Conservation (phyloP, 768 basidiomycete species). For the Suillus ampliporus region DNA sequence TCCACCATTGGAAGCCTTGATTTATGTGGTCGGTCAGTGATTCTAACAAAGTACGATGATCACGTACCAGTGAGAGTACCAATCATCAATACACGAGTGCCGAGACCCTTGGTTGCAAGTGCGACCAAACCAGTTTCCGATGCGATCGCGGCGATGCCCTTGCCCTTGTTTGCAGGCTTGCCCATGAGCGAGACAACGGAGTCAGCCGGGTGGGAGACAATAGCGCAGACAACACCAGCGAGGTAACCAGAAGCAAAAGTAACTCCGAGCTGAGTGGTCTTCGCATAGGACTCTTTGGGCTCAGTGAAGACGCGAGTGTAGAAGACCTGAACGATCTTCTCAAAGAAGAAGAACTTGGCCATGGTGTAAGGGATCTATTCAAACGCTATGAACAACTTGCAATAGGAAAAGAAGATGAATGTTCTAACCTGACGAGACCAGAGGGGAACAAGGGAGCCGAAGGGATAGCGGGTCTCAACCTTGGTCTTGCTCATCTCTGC, state of each 20-base stretch:
- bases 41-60: neutral
- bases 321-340: constrained; percentile 86
- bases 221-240: constrained; percentile 93
- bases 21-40: constrained; percentile 4
- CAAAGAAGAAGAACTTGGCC: constrained; percentile 99
- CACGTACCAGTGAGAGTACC: constrained; percentile 55
- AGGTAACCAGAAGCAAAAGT: constrained; percentile 93
- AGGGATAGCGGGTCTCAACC: constrained; percentile 80
- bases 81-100: constrained; percentile 88
- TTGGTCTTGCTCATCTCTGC: constrained; percentile 68
- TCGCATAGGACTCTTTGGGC: constrained; percentile 79
- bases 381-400: neutral
- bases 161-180: constrained; percentile 86
- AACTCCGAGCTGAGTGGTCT: constrained; percentile 85
- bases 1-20: constrained; percentile 92
- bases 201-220: constrained; percentile 97
- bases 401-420: neutral
- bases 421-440: constrained; percentile 84
- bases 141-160: constrained; percentile 72
- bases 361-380: constrained; percentile 94
- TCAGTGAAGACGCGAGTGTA: constrained; percentile 85
- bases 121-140: constrained; percentile 67
- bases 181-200: constrained; percentile 93
- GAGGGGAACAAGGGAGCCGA: constrained; percentile 83
- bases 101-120: constrained; percentile 85